Conservation (phyloP, 2,329 filamentous ascomycete genomes). For the Trichoderma lentiforme region DNA sequence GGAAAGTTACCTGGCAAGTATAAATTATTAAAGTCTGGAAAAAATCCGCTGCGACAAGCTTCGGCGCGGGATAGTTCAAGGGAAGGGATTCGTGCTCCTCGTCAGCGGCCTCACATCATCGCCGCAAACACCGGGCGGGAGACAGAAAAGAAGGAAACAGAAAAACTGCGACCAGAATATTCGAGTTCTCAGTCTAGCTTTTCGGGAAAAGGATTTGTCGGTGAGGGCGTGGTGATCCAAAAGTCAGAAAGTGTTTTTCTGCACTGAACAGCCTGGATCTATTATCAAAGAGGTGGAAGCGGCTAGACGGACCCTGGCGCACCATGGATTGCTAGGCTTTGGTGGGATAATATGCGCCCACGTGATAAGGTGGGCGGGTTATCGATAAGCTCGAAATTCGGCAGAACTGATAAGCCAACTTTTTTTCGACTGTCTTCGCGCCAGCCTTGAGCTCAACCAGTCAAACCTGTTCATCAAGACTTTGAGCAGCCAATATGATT, state of each 20-base stretch:
- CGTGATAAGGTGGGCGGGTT: constrained; percentile 36
- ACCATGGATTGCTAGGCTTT: constrained; percentile 22
- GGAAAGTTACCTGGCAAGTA: not conserved
- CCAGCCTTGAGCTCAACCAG: not conserved
- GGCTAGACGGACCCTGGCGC: constrained; percentile 5
- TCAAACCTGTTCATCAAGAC: not conserved
- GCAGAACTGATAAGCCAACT: constrained; percentile 31
- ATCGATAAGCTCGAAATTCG: constrained; percentile 29
- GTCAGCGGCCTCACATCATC: constrained; percentile 39
- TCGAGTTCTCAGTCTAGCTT: not conserved
- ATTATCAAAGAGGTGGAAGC: constrained; percentile 18
- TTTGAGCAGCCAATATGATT: constrained; percentile 17
- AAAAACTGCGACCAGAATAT: not conserved
- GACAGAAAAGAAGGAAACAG: not conserved
- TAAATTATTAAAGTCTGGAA: not conserved
- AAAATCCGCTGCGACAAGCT: constrained; percentile 22
- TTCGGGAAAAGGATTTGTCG: not conserved
- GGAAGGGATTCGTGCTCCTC: constrained; percentile 31
- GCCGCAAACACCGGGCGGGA: constrained; percentile 30
- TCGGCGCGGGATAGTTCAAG: constrained; percentile 26
- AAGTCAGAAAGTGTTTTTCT: constrained; percentile 26
- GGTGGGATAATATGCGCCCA: constrained; percentile 41
- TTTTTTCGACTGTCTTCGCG: constrained; percentile 23
- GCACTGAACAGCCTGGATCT: constrained; percentile 27
- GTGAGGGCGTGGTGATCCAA: not conserved